phyloP scores from a whole-genome alignment of 208 protist genomes.

The Leishmania mexicana region DNA sequence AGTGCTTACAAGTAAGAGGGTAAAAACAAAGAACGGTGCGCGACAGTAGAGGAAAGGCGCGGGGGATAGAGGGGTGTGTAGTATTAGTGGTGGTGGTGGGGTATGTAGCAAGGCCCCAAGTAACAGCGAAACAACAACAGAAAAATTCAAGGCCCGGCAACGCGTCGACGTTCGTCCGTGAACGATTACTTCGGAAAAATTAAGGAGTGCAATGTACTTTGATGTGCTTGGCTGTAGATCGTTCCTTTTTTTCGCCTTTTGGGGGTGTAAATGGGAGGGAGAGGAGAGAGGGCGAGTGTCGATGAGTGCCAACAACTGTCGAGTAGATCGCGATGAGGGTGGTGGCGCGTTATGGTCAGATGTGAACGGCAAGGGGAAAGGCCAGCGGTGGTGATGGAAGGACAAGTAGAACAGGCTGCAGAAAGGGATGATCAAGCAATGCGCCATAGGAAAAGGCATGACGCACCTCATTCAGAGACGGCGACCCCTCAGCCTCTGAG shows the following conservation, averaged over 20 bases:
- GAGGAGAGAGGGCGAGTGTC: neutral
- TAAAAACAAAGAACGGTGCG: neutral
- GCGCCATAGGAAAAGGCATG: neutral
- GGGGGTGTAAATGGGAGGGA: neutral
- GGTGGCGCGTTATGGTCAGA: neutral
- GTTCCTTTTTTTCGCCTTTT: neutral
- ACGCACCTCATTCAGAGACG: neutral
- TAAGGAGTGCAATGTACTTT: neutral
- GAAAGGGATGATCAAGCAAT: neutral
- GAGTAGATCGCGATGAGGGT: neutral
- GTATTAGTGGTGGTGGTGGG: neutral
- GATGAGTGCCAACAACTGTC: neutral
- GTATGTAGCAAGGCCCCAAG: neutral
- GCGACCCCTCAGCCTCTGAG: neutral
- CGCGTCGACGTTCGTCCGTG: neutral
- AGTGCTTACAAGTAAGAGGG: conserved; percentile 11
- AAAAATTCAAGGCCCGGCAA: neutral
- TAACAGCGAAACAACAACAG: conserved; percentile 2
- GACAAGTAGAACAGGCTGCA: neutral
- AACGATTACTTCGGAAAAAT: neutral
- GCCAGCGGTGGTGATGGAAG: neutral
- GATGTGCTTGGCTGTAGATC: neutral
- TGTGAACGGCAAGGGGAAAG: neutral
- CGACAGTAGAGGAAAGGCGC: neutral
- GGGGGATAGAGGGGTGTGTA: neutral